Evolutionary conservation across 2,329 filamentous ascomycete genomes (phyloP).

Genomic region (Ceratocystis diversiconidia): DNA sequence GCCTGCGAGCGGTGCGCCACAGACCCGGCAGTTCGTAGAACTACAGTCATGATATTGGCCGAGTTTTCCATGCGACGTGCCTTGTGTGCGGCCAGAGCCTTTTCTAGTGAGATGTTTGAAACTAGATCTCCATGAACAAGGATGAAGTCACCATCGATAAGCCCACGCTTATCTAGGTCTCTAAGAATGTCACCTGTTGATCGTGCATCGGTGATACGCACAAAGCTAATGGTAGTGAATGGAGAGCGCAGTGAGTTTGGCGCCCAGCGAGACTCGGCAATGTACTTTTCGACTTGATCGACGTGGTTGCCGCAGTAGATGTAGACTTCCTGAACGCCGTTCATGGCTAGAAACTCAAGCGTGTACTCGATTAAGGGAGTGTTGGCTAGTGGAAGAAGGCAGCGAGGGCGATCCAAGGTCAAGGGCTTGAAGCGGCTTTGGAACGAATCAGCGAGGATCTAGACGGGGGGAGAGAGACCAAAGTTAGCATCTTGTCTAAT

Average conservation of each 20-base stretch:
- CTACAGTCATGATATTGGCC: conserved; percentile 95
- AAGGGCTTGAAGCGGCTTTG: conserved; percentile 85
- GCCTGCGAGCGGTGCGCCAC: conserved; percentile 62
- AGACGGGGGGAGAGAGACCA: conserved; percentile 2
- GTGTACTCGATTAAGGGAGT: conserved; percentile 95
- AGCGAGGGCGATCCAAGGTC: conserved; percentile 79
- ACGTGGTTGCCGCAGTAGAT: conserved; percentile 83
- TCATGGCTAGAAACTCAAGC: conserved; percentile 87
- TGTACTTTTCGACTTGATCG: conserved; percentile 74
- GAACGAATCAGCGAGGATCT: conserved; percentile 89
- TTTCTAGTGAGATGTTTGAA: conserved; percentile 74
- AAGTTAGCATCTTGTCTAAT: not conserved
- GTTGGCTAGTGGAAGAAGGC: conserved; percentile 84
- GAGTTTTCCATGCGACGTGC: conserved; percentile 70
- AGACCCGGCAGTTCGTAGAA: conserved; percentile 63
- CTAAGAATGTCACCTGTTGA: conserved; percentile 91
- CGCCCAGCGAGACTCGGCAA: conserved; percentile 62
- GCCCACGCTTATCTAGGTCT: conserved; percentile 71
- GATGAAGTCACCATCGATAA: conserved; percentile 83
- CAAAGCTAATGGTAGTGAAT: conserved; percentile 68
- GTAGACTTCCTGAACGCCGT: conserved; percentile 86
- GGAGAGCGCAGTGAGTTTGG: conserved; percentile 41
- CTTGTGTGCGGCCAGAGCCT: conserved; percentile 62
- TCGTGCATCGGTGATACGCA: conserved; percentile 67
- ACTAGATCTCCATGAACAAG: conserved; percentile 87